phyloP scores from a whole-genome alignment of 1,139 yeast genomes.

The Hansenula sp. region DNA sequence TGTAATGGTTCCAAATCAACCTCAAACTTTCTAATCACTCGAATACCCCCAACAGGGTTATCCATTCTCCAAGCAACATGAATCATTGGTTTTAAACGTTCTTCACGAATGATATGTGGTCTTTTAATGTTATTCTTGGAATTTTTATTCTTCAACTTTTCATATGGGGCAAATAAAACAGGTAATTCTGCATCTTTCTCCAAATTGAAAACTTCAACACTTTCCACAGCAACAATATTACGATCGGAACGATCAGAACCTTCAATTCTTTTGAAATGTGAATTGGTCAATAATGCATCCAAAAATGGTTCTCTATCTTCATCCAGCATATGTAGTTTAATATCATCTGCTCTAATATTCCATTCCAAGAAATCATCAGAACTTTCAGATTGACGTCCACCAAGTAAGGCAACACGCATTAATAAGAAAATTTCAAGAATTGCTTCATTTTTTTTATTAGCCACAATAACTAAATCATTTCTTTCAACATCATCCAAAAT shows the following conservation, averaged over 20 bases:
- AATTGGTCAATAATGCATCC: constrained; percentile 65
- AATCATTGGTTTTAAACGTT: constrained; percentile 31
- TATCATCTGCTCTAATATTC: constrained; percentile 67
- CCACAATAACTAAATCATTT: constrained; percentile 28
- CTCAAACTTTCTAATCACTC: constrained; percentile 51
- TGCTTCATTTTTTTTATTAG: constrained; percentile 26
- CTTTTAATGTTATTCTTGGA: constrained; percentile 9
- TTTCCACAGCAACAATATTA: constrained; percentile 54
- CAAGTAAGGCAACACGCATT: constrained; percentile 28
- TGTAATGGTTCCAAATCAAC: constrained; percentile 52
- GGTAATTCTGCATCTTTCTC: constrained; percentile 62
- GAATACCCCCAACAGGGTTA: constrained; percentile 65
- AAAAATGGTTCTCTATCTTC: constrained; percentile 61
- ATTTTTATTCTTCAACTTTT: constrained; percentile 17
- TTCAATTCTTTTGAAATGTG: constrained; percentile 57
- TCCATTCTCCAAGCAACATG: constrained; percentile 61
- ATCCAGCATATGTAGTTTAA: constrained; percentile 68
- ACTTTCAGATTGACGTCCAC: constrained; percentile 23
- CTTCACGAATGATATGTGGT: too few species aligned
- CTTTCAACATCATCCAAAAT: constrained; percentile 30
- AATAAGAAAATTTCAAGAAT: constrained; percentile 26
- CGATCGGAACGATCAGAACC: constrained; percentile 62
- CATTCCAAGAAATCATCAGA: constrained; percentile 36
- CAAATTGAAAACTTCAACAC: constrained; percentile 70
- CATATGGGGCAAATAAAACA: constrained; percentile 60